Conservation (phyloP, 345 rosid genomes). For the Triadica sebifera region DNA sequence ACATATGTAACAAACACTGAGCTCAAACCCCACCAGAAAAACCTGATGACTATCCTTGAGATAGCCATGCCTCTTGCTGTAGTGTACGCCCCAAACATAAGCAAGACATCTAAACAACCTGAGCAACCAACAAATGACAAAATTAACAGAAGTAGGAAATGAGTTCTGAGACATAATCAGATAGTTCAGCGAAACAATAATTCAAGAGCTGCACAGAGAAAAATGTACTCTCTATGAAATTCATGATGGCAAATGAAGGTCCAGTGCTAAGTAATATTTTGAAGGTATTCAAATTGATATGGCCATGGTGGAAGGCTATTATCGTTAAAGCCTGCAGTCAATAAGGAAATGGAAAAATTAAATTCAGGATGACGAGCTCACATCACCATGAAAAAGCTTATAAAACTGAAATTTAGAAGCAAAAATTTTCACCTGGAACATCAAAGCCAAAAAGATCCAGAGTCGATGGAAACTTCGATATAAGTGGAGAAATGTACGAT, state of each 20-base stretch:
- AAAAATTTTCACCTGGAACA: conserved; percentile 75
- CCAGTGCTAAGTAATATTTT: conserved; percentile 82
- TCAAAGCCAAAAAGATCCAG: conserved; percentile 89
- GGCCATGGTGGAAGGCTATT: conserved; percentile 72
- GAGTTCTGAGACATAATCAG: not conserved
- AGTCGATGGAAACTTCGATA: conserved; percentile 92
- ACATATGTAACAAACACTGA: conserved; percentile 69
- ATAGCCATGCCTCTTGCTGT: conserved; percentile 97
- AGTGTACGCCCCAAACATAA: conserved; percentile 90
- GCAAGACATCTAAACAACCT: conserved; percentile 88
- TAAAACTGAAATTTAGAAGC: conserved; percentile 4
- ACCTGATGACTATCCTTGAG: conserved; percentile 81
- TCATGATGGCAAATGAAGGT: conserved; percentile 85
- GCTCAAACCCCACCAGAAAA: conserved; percentile 78
- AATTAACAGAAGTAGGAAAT: conserved; percentile 9
- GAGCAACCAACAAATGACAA: conserved; percentile 23
- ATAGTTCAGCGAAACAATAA: conserved; percentile 1
- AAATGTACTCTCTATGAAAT: conserved; percentile 72
- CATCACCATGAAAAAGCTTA: not conserved
- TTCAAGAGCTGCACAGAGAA: conserved; percentile 16
- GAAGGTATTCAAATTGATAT: conserved; percentile 57
- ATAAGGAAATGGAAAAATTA: conserved; percentile 11
- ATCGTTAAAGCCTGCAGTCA: conserved; percentile 67
- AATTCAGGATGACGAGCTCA: conserved; percentile 5
- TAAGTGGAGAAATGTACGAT: conserved; percentile 92